Evolutionary conservation across 352 stramenopile genomes (phyloP).

Genomic region (Globisporangium uncinulatum): DNA sequence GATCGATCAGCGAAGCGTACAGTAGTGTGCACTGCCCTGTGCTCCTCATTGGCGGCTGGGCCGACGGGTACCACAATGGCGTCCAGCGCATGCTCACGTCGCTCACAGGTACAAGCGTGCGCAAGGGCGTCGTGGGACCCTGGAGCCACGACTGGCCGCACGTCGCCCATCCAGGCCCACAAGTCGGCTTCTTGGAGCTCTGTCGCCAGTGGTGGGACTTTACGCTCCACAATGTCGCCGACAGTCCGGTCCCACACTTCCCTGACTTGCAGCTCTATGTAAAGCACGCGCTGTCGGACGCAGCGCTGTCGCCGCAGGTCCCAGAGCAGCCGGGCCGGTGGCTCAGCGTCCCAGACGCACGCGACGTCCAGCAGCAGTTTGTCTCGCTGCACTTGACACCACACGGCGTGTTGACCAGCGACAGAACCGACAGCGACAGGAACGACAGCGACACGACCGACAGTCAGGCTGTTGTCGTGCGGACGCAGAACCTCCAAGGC

Average conservation of each 20-base stretch:
- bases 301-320: constrained; percentile 27
- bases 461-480: constrained; percentile 6
- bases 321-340: constrained; percentile 35
- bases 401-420: constrained; percentile 4
- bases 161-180: constrained; percentile 31
- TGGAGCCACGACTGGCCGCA: constrained; percentile 58
- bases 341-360: constrained; percentile 25
- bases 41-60: constrained; percentile 40
- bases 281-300: constrained; percentile 25
- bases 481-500: constrained; percentile 28
- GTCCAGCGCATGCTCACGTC: constrained; percentile 34
- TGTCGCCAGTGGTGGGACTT: constrained; percentile 43
- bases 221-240: constrained; percentile 24
- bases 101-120: constrained; percentile 24
- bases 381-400: constrained; percentile 24
- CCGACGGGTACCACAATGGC: constrained; percentile 45
- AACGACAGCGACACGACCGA: constrained; percentile 2
- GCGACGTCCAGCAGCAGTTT: constrained; percentile 28
- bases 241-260: constrained; percentile 11
- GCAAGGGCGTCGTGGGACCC: constrained; percentile 35
- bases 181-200: constrained; percentile 44
- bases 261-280: constrained; percentile 46
- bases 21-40: constrained; percentile 28
- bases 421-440: background rate
- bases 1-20: constrained; percentile 39